phyloP scores from a whole-genome alignment of 768 basidiomycete genomes.

The Auricularia cornea region DNA sequence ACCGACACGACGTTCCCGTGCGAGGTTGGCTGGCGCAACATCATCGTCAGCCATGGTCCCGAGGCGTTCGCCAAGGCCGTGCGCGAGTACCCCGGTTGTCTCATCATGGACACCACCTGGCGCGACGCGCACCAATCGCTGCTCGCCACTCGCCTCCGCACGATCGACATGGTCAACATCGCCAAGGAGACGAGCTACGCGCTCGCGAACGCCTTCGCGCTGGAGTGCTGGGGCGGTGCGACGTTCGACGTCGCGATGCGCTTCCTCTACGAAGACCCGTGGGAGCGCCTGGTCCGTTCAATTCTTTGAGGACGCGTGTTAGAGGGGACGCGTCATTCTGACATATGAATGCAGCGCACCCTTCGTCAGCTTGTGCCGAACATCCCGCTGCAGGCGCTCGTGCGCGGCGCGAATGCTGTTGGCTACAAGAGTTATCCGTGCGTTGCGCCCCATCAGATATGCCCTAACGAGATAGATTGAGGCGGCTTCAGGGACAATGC shows the following conservation, averaged over 20 bases:
- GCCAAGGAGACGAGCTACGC: constrained; percentile 97
- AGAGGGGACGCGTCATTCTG: not conserved
- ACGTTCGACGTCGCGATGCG: constrained; percentile 99
- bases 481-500: constrained; percentile 85
- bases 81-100: constrained; percentile 86
- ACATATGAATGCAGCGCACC: constrained; percentile 46
- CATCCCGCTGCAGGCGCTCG: constrained; percentile 95
- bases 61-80: constrained; percentile 98
- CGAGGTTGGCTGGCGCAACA: constrained; percentile 91
- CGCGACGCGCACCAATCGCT: constrained; percentile 98
- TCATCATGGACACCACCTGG: constrained; percentile 99
- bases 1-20: constrained; percentile 80
- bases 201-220: constrained; percentile 86
- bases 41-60: constrained; percentile 95
- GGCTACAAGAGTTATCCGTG: constrained; percentile 98
- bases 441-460: constrained; percentile 22
- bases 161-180: constrained; percentile 96
- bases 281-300: constrained; percentile 80
- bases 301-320: not conserved
- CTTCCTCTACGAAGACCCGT: constrained; percentile 99
- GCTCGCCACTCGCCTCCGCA: constrained; percentile 91
- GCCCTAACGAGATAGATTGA: constrained; percentile 13
- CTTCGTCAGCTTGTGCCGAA: constrained; percentile 95
- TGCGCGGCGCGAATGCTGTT: constrained; percentile 98
- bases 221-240: constrained; percentile 99